A percentile compares a stretch with the other conserved stretches of the same genome.
Evolutionary conservation across 1,139 yeast species (phyloP).

Genomic region (Lodderomyces elongisporus): DNA sequence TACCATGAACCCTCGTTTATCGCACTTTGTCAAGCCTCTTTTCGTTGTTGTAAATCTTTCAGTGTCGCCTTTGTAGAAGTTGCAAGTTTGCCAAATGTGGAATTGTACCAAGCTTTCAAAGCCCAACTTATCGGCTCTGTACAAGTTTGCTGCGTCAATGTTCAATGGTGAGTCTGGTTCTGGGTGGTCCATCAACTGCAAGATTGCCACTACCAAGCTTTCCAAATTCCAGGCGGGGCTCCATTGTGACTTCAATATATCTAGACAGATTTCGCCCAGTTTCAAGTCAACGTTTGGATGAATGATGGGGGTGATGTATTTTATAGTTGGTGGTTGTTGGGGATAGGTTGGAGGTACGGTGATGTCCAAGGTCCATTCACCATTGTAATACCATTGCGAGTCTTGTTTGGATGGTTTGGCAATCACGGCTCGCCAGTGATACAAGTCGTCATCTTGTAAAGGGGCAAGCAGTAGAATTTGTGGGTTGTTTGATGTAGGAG

Average conservation of each 20-base stretch:
- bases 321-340: conserved; percentile 59
- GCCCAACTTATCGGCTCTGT: conserved; percentile 48
- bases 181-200: conserved; percentile 66
- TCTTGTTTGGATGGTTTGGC: conserved; percentile 46
- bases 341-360: conserved; percentile 59
- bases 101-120: conserved; percentile 62
- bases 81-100: conserved; percentile 39
- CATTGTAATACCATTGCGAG: conserved; percentile 44
- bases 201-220: conserved; percentile 65
- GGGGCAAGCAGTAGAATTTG: conserved; percentile 46
- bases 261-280: conserved; percentile 83
- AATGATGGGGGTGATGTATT: conserved; percentile 51
- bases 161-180: conserved; percentile 86
- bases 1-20: background rate
- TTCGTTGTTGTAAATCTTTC: background rate
- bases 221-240: conserved; percentile 85
- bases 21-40: background rate
- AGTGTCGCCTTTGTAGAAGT: background rate
- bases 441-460: conserved; percentile 36
- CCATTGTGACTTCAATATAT: conserved; percentile 70
- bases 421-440: conserved; percentile 56
- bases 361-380: conserved; percentile 55
- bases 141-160: conserved; percentile 78
- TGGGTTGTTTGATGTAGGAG: conserved; percentile 21
- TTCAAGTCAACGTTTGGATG: conserved; percentile 70